Conservation (phyloP, 2,329 filamentous ascomycete genomes). For the Botryotinia narcissicola region DNA sequence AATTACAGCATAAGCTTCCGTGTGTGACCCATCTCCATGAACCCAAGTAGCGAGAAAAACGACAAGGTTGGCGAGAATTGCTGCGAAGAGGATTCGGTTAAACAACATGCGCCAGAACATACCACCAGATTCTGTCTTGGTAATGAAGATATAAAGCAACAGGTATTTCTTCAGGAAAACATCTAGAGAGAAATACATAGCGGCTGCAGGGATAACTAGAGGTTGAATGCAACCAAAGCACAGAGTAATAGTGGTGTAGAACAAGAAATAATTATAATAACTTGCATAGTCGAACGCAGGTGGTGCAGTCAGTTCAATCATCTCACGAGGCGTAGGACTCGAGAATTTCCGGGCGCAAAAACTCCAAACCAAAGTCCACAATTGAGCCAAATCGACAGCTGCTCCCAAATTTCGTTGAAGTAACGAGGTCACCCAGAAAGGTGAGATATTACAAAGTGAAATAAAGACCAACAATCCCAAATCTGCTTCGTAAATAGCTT, state of each 20-base stretch:
- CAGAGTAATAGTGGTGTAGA: constrained; percentile 85
- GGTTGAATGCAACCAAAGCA: constrained; percentile 85
- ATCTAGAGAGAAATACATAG: constrained; percentile 86
- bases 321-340: constrained; percentile 81
- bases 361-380: constrained; percentile 79
- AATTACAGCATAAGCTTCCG: constrained; percentile 62
- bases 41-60: constrained; percentile 74
- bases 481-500: constrained; percentile 63
- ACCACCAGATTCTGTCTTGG: constrained; percentile 93
- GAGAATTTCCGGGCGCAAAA: constrained; percentile 83
- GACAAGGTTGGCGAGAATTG: constrained; percentile 74
- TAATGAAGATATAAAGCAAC: constrained; percentile 90
- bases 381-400: constrained; percentile 87
- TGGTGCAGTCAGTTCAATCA: constrained; percentile 90
- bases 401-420: constrained; percentile 91
- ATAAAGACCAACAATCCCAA: constrained; percentile 64
- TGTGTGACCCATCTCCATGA: constrained; percentile 59
- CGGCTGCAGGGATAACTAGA: constrained; percentile 78
- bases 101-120: constrained; percentile 88
- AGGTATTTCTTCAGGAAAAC: constrained; percentile 93
- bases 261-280: constrained; percentile 98
- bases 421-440: constrained; percentile 93
- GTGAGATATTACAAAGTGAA: constrained; percentile 77
- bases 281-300: constrained; percentile 91
- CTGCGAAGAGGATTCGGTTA: constrained; percentile 86